Conservation (phyloP, 768 basidiomycete genomes). For the Paxillus ammoniavirescens region DNA sequence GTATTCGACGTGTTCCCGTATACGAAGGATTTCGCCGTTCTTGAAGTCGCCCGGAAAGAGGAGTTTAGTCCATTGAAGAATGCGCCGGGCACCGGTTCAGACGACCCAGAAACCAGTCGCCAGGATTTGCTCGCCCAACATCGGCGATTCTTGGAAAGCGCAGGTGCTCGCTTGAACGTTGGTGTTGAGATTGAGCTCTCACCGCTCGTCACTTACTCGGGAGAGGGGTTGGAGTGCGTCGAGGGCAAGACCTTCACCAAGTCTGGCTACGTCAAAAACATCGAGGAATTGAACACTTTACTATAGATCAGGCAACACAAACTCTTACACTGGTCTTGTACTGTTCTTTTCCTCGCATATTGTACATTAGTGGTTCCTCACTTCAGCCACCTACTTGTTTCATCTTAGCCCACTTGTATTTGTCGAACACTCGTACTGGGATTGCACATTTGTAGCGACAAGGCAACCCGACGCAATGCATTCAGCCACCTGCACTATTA, state of each 20-base stretch:
- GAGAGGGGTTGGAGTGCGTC: conserved; percentile 81
- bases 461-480: conserved; percentile 10
- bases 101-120: conserved; percentile 89
- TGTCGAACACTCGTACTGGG: conserved; percentile 12
- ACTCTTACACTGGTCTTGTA: not conserved
- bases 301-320: conserved; percentile 34
- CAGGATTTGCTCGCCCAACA: conserved; percentile 89
- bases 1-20: conserved; percentile 99
- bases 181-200: conserved; percentile 89
- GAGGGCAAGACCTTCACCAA: conserved; percentile 77
- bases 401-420: conserved; percentile 3
- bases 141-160: conserved; percentile 72
- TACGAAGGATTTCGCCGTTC: conserved; percentile 76
- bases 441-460: conserved; percentile 6
- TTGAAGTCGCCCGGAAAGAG: conserved; percentile 84
- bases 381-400: not conserved
- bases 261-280: conserved; percentile 62
- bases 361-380: conserved; percentile 3
- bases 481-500: conserved; percentile 43
- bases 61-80: conserved; percentile 99
- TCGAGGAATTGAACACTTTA: conserved; percentile 74
- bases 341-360: not conserved
- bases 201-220: conserved; percentile 85
- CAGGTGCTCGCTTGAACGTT: conserved; percentile 71
- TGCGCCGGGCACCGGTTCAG: conserved; percentile 87